phyloP scores from a whole-genome alignment of 169 alveolate genomes.

The Toxoplasma gondii region DNA sequence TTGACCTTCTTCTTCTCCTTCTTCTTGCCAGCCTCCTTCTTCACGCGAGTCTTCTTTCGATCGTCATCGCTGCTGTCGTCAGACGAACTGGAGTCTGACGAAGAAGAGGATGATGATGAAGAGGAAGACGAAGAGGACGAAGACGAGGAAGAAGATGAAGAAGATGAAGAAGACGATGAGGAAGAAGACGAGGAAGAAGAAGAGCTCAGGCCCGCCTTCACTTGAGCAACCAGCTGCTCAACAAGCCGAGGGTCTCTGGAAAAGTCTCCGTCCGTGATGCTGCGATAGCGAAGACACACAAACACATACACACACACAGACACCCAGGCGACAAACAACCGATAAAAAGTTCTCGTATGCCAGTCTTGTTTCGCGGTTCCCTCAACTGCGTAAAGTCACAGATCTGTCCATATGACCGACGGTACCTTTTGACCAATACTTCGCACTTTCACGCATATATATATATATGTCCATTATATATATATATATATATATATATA shows the following conservation, averaged over 20 bases:
- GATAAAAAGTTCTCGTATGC: neutral
- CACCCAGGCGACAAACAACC: neutral
- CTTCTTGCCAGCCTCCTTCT: neutral
- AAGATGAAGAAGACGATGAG: slow-evolving; percentile 7
- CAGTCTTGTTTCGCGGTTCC: neutral
- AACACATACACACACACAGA: neutral
- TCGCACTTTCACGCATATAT: neutral
- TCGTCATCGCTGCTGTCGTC: slow-evolving; percentile 24
- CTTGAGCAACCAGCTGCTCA: slow-evolving; percentile 20
- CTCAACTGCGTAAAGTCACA: neutral
- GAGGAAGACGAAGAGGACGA: neutral
- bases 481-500: neutral
- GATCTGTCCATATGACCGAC: neutral
- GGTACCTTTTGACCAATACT: too few relatives aligned
- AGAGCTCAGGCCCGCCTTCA: neutral
- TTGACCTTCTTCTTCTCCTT: neutral
- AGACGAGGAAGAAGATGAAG: slow-evolving; percentile 1
- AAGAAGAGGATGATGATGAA: neutral
- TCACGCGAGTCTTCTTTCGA: slow-evolving; percentile 2
- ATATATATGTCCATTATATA: neutral
- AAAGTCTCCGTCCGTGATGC: slow-evolving; percentile 60
- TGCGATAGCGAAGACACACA: neutral
- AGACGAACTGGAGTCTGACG: neutral
- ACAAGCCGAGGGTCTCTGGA: slow-evolving; percentile 47
- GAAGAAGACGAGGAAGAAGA: slow-evolving; percentile 26